Evolutionary conservation across 176 grass and related monocot genomes (phyloP).

Genomic region (Calamus simplicifolius): DNA sequence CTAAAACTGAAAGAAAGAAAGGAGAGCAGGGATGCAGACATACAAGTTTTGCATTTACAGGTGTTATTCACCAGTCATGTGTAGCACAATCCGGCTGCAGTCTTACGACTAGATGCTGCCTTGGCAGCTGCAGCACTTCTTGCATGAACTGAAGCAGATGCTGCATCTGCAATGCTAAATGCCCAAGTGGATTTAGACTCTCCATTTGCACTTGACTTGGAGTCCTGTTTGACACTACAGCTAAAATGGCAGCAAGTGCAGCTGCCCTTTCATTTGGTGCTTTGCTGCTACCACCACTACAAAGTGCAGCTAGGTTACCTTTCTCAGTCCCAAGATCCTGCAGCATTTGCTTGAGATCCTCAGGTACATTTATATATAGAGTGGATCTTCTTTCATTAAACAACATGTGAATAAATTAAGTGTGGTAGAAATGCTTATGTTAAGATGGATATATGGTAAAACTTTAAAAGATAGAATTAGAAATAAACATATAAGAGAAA

Average conservation of each 20-base stretch:
- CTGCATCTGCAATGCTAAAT: constrained; percentile 98
- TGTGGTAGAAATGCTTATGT: too few relatives aligned
- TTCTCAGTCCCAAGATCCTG: constrained; percentile 91
- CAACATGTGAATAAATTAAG: too few relatives aligned
- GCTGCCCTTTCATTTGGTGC: constrained; percentile 91
- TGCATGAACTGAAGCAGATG: constrained; percentile 91
- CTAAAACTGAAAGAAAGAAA: constrained; percentile 5
- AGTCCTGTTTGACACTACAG: constrained; percentile 35
- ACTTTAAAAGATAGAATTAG: too few relatives aligned
- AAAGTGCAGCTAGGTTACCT: constrained; percentile 63
- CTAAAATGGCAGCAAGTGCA: constrained; percentile 58
- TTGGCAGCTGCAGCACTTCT: constrained; percentile 87
- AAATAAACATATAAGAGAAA: too few relatives aligned
- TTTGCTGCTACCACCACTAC: constrained; percentile 76
- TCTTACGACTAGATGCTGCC: constrained; percentile 74
- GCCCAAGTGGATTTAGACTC: constrained; percentile 44
- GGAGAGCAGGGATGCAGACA: constrained; percentile 9
- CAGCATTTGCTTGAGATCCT: constrained; percentile 94
- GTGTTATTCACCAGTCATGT: constrained; percentile 69
- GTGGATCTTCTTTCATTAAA: constrained; percentile 91
- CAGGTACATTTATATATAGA: constrained; percentile 86
- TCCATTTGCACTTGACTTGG: constrained; percentile 39
- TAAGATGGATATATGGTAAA: too few relatives aligned
- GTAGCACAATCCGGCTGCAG: constrained; percentile 85
- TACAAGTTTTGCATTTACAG: constrained; percentile 94